Base-by-base conservation (phyloP, 2,329 filamentous ascomycete genomes). In the Penicillium sp. region DNA sequence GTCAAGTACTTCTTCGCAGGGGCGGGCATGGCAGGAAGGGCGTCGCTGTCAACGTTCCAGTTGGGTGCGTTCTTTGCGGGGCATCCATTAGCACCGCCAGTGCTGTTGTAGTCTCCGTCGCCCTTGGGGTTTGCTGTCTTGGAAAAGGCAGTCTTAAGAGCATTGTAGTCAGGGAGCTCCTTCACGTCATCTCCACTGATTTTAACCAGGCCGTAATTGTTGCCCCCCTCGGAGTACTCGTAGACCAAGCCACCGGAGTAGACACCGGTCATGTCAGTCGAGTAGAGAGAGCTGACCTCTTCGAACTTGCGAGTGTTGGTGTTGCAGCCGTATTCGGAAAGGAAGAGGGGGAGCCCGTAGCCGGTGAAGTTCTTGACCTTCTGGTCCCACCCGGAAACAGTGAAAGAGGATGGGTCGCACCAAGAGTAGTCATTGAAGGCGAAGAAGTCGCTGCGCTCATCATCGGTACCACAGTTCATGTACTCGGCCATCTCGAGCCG, bases 191-290 rank as follows among this genome's bases (percentile, higher is more conserved):
- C 68, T 62, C 82, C 83, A 47, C 75, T 70, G 69, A 95, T 80
- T 57, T 85, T 78, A 71, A 93, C 92, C 58, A 96, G 88, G 63
- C 93, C 93, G 76, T 87, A 98, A 46, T 88, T 82, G 78, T 88
- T 91, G 60, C 83, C 82, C 77, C 96, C 92, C 78, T 96, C 90
- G 10, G 90, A 88, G 81, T 96, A 99, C 78, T 98, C 93, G 80
- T 97, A 99, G 75, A 97, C 90, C 39, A 99, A 85, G 75, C 95
- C 95, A 69, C 95, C 95, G 42, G 93, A 97, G 85, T 96, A 98
- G 69, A 97, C 92, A 19, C 76, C 67, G 8, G 89, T 92, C 93
- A 98, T 98, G 59, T 96, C 75, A 21, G 76, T 77, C 77, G 81
- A 85, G 88, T 97, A 98, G 57, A 99, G 82, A 46, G 93, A 83